These are phyloP conservation scores for Neonectria coccinea DNA, from an alignment of 2,329 filamentous ascomycete species.

Conservation along the genomic window DNA sequence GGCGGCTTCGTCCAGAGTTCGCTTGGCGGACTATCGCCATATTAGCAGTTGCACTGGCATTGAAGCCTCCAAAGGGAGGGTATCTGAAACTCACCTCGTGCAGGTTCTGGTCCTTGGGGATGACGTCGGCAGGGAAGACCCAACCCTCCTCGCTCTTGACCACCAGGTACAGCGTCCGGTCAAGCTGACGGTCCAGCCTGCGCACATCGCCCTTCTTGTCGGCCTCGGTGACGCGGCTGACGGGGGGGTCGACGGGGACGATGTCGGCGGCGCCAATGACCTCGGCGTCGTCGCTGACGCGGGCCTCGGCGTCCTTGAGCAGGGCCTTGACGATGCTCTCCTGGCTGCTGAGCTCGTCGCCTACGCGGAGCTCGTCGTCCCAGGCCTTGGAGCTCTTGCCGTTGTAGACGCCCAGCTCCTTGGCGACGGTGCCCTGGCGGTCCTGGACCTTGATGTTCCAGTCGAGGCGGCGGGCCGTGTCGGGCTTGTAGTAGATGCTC, in stretches of 20 bases:
- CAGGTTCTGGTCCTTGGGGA: slow-evolving; percentile 79
- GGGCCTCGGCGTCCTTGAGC: slow-evolving; percentile 78
- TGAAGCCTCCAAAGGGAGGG: not conserved
- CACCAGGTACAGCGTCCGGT: slow-evolving; percentile 87
- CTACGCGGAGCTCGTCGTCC: slow-evolving; percentile 91
- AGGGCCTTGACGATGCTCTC: slow-evolving; percentile 75
- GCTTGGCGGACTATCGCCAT: slow-evolving; percentile 77
- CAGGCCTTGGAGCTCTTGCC: slow-evolving; percentile 77
- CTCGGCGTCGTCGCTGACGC: slow-evolving; percentile 71
- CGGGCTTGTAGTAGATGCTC: slow-evolving; percentile 94
- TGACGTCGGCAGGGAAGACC: slow-evolving; percentile 81
- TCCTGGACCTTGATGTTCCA: slow-evolving; percentile 89
- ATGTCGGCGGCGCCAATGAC: slow-evolving; percentile 68
- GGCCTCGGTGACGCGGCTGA: slow-evolving; percentile 79
- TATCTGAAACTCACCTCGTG: slow-evolving; percentile 74
- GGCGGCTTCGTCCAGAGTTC: slow-evolving; percentile 80
- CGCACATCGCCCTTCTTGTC: slow-evolving; percentile 79
- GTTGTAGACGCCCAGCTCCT: slow-evolving; percentile 88
- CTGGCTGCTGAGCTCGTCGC: slow-evolving; percentile 74
- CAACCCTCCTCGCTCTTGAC: slow-evolving; percentile 82
- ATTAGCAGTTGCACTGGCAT: slow-evolving; percentile 32
- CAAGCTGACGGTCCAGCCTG: slow-evolving; percentile 83
- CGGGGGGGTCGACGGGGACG: slow-evolving; percentile 76
- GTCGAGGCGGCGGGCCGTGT: slow-evolving; percentile 85
- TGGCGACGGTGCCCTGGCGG: slow-evolving; percentile 77